phyloP scores from a whole-genome alignment of 148 eudicot species.

The Nepenthes mirabilis region DNA sequence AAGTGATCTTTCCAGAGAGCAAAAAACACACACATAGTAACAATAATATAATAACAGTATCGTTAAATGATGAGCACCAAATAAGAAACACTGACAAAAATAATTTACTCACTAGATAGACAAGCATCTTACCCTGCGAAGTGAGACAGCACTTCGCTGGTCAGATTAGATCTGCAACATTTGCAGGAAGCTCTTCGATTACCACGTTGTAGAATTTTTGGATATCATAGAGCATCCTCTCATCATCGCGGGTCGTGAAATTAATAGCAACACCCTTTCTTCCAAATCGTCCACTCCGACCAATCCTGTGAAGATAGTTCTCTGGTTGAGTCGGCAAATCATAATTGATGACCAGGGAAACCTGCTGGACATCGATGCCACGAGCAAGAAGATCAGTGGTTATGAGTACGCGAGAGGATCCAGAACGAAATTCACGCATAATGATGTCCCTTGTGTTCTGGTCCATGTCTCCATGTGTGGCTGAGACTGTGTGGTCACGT shows the following conservation, averaged over 20 bases:
- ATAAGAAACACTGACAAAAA: too few species aligned
- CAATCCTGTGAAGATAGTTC: conserved; percentile 13
- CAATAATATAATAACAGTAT: too few species aligned
- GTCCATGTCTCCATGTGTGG: conserved; percentile 16
- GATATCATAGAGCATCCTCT: conserved; percentile 12
- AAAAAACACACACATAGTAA: too few species aligned
- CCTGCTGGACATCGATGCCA: conserved; percentile 16
- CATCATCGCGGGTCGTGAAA: conserved; percentile 11
- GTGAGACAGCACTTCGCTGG: neutral
- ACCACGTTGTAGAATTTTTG: conserved; percentile 12
- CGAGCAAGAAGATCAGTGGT: conserved; percentile 14
- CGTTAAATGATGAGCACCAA: too few species aligned
- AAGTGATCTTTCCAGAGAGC: too few species aligned
- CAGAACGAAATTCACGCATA: conserved; percentile 17
- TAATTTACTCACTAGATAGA: too few species aligned
- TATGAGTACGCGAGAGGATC: conserved; percentile 11
- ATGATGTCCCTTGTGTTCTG: conserved; percentile 13
- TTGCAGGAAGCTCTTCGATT: conserved; percentile 13
- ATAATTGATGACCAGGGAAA: conserved; percentile 10
- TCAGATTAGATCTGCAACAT: conserved; percentile 15
- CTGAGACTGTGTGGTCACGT: conserved; percentile 15
- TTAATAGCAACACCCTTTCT: conserved; percentile 16
- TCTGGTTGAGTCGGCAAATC: conserved; percentile 13
- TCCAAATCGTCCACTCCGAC: conserved; percentile 12
- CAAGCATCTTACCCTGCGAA: too few species aligned